Evolutionary conservation across 2,329 filamentous ascomycete genomes (phyloP), one percentile per base, ranked within the genome.

Genomic region (Uncinocarpus reesii): DNA sequence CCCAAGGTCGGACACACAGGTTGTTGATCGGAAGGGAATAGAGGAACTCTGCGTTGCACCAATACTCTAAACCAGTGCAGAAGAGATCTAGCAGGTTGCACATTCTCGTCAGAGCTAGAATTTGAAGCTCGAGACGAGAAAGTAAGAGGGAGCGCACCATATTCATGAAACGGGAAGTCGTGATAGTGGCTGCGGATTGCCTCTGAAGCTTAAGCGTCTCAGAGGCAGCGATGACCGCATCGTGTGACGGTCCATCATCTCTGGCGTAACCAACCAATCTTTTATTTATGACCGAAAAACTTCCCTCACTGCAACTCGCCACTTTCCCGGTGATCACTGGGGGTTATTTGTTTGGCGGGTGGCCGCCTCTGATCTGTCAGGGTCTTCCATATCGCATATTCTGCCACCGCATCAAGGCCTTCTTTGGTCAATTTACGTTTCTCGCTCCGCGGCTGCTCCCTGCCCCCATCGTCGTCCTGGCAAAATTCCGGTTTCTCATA

Each of bases 311-410:
- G n/a, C n/a, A 15, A 6, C 20, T 24, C 20, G 29, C 23, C 3
- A 5, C 4, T 13, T 2, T 31, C 7, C 34, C 21, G 13, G 7
- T 18, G 23, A n/a, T 26, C 15, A 7, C 24, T 46, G 15, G 26
- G 5, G 10, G 32, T 21, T 7, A 7, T 26, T 11, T 46, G 29
- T 23, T 24, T 20, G 16, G 7, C 16, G 6, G 21, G 16, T 13
- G n/a, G n/a, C 8, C 16, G 3, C 8, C 45, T 31, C 48, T 29
- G 31, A 35, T 55, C 55, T 1, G 51, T 52, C 35, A 86, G 60
- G 62, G 83, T 87, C 68, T 88, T 83, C 68, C 80, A 83, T 71
- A 83, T 84, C 34, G 87, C 75, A 62, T 86, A 87, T 57, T 87
- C 83, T 60, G 89, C 63, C 7, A 88, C 77, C 50, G 84, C 79